These are phyloP conservation scores for Miscanthus sacchariflorus DNA, from an alignment of 202 grass and related monocot species.

Conservation along the genomic window DNA sequence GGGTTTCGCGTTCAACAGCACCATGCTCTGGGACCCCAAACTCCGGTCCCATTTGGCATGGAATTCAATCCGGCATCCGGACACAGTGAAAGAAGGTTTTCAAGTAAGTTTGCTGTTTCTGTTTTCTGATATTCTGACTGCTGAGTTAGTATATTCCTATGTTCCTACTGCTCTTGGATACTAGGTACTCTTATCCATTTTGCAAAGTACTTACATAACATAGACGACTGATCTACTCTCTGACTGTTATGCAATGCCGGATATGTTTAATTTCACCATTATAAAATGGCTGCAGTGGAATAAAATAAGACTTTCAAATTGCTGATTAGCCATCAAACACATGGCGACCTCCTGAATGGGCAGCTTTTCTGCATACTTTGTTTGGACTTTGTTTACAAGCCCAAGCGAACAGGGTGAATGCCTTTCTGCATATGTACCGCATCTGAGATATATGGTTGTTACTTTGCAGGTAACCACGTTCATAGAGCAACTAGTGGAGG, in stretches of 20 bases:
- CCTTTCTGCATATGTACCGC: slow-evolving; percentile 47
- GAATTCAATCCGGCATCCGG: slow-evolving; percentile 88
- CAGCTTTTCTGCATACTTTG: background rate
- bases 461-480: slow-evolving; percentile 87
- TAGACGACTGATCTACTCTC: background rate
- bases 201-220: background rate
- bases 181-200: background rate
- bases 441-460: slow-evolving; percentile 37
- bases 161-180: background rate
- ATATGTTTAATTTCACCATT: background rate
- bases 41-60: slow-evolving; percentile 75
- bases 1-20: slow-evolving; percentile 98
- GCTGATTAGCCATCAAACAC: slow-evolving; percentile 20
- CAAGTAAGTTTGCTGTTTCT: slow-evolving; percentile 57
- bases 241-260: background rate
- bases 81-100: slow-evolving; percentile 75
- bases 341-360: slow-evolving; percentile 35
- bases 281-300: background rate
- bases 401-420: background rate
- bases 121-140: background rate
- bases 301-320: slow-evolving; percentile 26
- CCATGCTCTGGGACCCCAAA: slow-evolving; percentile 91
- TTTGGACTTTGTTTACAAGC: slow-evolving; percentile 27
- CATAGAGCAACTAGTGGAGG: slow-evolving; percentile 89
- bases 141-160: background rate